Evolutionary conservation across 1,139 yeast species (phyloP).

Genomic region (Wickerhamomyces sp.): DNA sequence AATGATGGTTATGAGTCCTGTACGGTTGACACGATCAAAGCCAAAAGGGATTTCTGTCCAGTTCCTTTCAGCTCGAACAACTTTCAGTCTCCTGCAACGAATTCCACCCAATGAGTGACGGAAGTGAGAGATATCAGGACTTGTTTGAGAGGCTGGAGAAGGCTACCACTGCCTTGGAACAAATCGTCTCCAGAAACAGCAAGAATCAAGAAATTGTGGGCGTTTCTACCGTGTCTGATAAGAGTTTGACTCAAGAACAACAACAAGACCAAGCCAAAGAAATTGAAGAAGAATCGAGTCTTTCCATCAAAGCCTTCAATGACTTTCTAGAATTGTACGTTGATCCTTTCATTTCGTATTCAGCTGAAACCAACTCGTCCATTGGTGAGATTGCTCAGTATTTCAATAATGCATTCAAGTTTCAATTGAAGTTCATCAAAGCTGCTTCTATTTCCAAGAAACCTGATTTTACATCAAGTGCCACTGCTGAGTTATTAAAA

Average conservation of each 20-base stretch:
- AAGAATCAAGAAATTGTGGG: background rate
- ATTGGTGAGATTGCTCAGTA: constrained; percentile 56
- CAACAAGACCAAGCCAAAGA: constrained; percentile 1
- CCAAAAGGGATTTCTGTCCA: no score
- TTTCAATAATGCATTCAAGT: constrained; percentile 53
- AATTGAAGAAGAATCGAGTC: constrained; percentile 30
- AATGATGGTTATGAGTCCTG: no score
- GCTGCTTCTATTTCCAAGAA: constrained; percentile 58
- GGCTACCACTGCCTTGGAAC: constrained; percentile 24
- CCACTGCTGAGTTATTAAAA: constrained; percentile 50
- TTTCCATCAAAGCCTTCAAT: constrained; percentile 49
- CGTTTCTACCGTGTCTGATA: background rate
- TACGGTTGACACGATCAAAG: no score
- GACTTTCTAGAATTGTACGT: constrained; percentile 47
- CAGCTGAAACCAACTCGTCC: constrained; percentile 56
- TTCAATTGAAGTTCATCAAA: constrained; percentile 51
- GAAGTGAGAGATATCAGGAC: constrained; percentile 5
- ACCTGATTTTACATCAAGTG: constrained; percentile 55
- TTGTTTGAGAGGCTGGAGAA: constrained; percentile 19
- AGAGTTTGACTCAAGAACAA: constrained; percentile 7
- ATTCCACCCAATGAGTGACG: constrained; percentile 1
- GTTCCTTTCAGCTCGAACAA: no score
- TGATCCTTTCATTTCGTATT: constrained; percentile 54
- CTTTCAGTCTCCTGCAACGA: no score
- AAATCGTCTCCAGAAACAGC: constrained; percentile 18